These are phyloP conservation scores for Orbilia blumenaviensis DNA, from an alignment of 2,329 filamentous ascomycete genomes.

Conservation along the genomic window DNA sequence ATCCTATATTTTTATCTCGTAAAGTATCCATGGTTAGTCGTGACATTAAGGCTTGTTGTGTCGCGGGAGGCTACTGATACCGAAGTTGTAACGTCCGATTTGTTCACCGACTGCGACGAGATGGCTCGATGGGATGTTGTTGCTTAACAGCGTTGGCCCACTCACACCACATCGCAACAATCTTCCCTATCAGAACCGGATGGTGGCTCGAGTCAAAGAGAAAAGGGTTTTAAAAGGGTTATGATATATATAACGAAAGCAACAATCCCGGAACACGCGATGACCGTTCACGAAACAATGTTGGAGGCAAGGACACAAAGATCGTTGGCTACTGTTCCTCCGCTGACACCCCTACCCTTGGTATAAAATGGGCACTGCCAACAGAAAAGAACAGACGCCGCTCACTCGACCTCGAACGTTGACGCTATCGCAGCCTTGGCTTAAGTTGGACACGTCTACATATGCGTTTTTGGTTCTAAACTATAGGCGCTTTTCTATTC, in stretches of 20 bases:
- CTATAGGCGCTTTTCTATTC: not conserved
- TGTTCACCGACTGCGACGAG: slow-evolving; percentile 1
- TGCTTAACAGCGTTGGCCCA: slow-evolving; percentile 9
- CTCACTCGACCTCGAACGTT: not conserved
- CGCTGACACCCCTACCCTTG: not conserved
- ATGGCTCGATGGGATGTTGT: not conserved
- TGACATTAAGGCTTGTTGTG: not conserved
- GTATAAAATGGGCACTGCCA: slow-evolving; percentile 1
- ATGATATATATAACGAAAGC: not conserved
- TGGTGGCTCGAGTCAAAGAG: slow-evolving; percentile 18
- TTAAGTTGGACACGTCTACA: not conserved
- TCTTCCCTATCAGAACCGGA: slow-evolving; percentile 41
- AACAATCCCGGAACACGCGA: slow-evolving; percentile 27
- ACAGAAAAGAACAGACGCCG: not conserved
- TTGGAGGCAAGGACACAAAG: slow-evolving; percentile 1
- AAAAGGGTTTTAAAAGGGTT: not conserved
- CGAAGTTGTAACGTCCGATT: not conserved
- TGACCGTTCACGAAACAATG: not conserved
- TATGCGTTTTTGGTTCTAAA: not conserved
- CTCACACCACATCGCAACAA: slow-evolving; percentile 9
- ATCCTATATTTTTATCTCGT: too few relatives aligned
- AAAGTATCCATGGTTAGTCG: slow-evolving; percentile 1
- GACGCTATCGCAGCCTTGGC: not conserved
- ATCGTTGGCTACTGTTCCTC: not conserved
- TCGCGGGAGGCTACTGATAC: slow-evolving; percentile 4